Percentiles rank a stretch among this genome's conserved stretches.
phyloP scores from a whole-genome alignment of 176 grass and related monocot species.

The Guadua angustifolia region DNA sequence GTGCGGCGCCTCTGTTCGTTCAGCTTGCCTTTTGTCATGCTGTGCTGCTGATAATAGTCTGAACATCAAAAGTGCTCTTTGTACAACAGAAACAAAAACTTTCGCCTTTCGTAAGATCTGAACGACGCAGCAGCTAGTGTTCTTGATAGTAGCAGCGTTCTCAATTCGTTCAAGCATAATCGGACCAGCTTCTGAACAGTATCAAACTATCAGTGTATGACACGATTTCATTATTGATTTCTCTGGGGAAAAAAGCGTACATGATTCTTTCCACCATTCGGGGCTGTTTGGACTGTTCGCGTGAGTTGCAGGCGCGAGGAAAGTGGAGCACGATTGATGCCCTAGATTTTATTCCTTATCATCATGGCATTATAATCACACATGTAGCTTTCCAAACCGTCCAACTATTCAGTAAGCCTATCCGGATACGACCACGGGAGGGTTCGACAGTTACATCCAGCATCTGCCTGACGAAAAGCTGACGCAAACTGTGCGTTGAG shows the following conservation, averaged over 20 bases:
- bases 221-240: not conserved
- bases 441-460: slow-evolving; percentile 28
- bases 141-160: not conserved
- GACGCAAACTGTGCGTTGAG: slow-evolving; percentile 10
- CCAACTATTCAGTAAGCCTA: slow-evolving; percentile 18
- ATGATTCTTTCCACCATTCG: not conserved
- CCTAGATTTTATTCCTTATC: slow-evolving; percentile 11
- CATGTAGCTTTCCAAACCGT: not conserved
- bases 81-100: not conserved
- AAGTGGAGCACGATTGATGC: slow-evolving; percentile 20
- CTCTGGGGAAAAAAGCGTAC: accelerated
- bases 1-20: too few species aligned
- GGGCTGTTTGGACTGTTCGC: not conserved
- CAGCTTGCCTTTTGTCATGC: too few species aligned
- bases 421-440: not conserved
- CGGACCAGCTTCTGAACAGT: not conserved
- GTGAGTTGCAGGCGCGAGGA: not conserved
- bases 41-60: not conserved
- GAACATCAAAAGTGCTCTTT: not conserved
- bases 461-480: not conserved
- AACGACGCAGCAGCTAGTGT: not conserved
- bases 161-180: not conserved
- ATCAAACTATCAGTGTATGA: not conserved
- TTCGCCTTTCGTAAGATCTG: not conserved
- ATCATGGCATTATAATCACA: not conserved